Base-by-base conservation (phyloP, 257 asterid genomes). In the Primulina tabacum region DNA sequence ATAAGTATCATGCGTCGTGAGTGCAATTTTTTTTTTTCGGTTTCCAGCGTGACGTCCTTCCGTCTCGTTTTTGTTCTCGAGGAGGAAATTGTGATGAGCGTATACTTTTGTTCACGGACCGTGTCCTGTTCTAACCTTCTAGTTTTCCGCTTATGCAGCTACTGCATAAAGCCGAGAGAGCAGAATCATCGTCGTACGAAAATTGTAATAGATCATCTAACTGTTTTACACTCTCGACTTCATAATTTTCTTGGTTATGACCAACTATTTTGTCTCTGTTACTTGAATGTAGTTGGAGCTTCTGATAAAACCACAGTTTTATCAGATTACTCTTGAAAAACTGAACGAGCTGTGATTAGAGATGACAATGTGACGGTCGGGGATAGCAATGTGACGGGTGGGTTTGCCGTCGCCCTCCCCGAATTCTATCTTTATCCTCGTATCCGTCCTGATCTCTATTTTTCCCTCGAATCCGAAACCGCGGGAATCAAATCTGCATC, bases 71-170 rank as follows among this genome's bases (percentile, higher is more conserved):
- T 76, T 68, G 70, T 69, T 77, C 60, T 55, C 9, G 78, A 65
- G 84, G 83, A 77, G 75, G 84, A 79, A 65, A 62, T 16, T 72
- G 56, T 68, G 26, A 53, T 68, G 78, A 70, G 77, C 74, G 50
- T 70, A 34, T 1, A 55, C 69, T 80, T 75, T 75, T 76, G 61
- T 68, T 65, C 28, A 0, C 26, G 18, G 29, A 64, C 68, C 24
- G 4, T 37, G 50, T 30, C 33, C 28, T 14, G 58, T 72, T 30
- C 66, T 6, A 50, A 60, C 26, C 17, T 8, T 62, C 9, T n/a
- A 67, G 87, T 86, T 85, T 81, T 85, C 87, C 90, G 90, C 90
- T 66, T 82, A 77, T 78, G 85, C 85, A 62, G 69, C 72, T 75
- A 65, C 73, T 76, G 89, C 84, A 75, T 80, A 78, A 74, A 65